Conservation (phyloP, 2,329 filamentous ascomycete genomes). For the Aspergillus aculeatus region DNA sequence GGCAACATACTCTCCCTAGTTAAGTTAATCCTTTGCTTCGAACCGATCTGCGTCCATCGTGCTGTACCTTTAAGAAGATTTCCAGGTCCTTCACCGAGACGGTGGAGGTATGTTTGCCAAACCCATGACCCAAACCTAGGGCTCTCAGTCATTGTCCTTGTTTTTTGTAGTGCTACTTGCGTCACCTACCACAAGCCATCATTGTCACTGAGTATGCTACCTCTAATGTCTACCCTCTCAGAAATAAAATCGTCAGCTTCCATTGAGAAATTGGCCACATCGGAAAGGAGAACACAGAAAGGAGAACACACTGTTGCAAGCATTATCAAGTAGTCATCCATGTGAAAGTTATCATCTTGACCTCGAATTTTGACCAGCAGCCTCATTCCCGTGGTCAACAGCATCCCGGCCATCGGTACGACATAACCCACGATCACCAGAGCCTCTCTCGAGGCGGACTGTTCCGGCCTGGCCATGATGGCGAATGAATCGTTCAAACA, state of each 20-base stretch:
- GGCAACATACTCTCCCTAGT: slow-evolving; percentile 6
- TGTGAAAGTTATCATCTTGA: slow-evolving; percentile 2
- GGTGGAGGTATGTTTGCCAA: not conserved
- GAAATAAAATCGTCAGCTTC: not conserved
- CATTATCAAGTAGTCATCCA: slow-evolving; percentile 5
- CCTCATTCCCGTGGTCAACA: slow-evolving; percentile 3
- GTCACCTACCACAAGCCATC: not conserved
- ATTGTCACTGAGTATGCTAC: slow-evolving; percentile 5
- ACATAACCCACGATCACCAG: slow-evolving; percentile 6
- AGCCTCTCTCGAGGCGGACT: not conserved
- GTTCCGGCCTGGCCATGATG: not conserved
- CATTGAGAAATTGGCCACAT: not conserved
- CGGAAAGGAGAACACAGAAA: not conserved
- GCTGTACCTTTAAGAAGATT: slow-evolving; percentile 7
- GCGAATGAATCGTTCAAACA: not conserved
- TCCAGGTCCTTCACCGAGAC: not conserved
- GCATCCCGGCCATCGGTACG: slow-evolving; percentile 1
- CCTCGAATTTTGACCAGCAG: not conserved
- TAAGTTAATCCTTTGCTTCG: not conserved
- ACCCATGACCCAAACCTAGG: slow-evolving; percentile 6
- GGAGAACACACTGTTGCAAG: slow-evolving; percentile 1
- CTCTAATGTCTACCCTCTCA: not conserved
- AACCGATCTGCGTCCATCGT: too few relatives aligned
- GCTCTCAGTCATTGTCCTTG: not conserved
- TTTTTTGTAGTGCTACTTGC: not conserved